Conservation (phyloP, 1,284 basidiomycete genomes). For the Amylostereum areolatum region DNA sequence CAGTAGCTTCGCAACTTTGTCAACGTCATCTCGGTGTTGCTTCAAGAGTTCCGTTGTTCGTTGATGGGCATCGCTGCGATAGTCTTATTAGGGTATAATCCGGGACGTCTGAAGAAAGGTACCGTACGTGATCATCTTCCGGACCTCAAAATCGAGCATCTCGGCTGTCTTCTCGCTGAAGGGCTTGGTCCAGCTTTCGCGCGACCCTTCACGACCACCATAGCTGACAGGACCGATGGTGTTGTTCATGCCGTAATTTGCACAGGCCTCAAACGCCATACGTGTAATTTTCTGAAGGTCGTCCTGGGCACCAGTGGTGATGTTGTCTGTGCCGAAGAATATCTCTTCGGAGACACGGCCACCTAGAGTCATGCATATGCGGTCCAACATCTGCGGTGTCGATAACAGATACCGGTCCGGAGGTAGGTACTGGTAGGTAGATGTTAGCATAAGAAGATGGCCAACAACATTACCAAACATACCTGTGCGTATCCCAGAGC, state of each 20-base stretch:
- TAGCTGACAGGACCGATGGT: conserved; percentile 96
- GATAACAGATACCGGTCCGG: conserved; percentile 95
- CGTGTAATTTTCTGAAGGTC: conserved; percentile 97
- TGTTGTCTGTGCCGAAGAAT: conserved; percentile 89
- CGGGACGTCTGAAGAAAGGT: conserved; percentile 11
- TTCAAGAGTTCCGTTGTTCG: conserved; percentile 82
- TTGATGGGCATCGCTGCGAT: conserved; percentile 66
- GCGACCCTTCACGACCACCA: conserved; percentile 76
- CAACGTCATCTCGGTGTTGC: conserved; percentile 82
- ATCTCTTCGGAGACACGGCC: conserved; percentile 98
- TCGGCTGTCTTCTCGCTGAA: conserved; percentile 97
- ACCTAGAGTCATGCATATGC: conserved; percentile 99
- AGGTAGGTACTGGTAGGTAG: conserved; percentile 72
- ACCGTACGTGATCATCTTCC: conserved; percentile 85
- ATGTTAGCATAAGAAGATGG: not conserved
- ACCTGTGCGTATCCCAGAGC: conserved; percentile 96
- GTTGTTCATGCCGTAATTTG: conserved; percentile 96
- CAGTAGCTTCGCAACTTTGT: conserved; percentile 89
- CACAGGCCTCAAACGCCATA: conserved; percentile 93
- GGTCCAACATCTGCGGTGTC: conserved; percentile 90
- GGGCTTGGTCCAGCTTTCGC: conserved; percentile 92
- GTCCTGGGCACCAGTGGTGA: conserved; percentile 97
- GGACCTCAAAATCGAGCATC: conserved; percentile 87
- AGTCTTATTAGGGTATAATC: conserved; percentile 2
- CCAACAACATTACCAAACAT: conserved; percentile 16